Percentiles rank a stretch among this genome's conserved stretches.
Evolutionary conservation across 2,329 filamentous ascomycete species (phyloP).

Genomic region (Pseudogymnoascus sp.): DNA sequence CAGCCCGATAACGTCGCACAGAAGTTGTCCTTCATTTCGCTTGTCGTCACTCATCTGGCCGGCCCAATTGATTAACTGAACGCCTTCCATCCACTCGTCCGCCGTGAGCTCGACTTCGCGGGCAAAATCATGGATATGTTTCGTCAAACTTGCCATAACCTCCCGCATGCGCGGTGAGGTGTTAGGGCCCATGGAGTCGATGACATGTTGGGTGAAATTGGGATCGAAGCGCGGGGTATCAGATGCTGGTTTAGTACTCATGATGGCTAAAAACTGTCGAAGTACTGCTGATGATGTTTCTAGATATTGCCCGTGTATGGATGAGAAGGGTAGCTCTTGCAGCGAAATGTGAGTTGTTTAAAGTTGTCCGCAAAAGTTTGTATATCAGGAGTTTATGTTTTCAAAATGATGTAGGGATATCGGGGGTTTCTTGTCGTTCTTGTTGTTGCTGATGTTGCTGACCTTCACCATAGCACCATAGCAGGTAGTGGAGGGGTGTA

Average conservation of each 20-base stretch:
- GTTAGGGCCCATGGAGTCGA: conserved; percentile 53
- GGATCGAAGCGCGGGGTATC: conserved; percentile 31
- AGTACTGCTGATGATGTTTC: background rate
- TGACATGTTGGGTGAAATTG: conserved; percentile 51
- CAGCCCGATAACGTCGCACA: conserved; percentile 54
- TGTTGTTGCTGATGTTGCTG: background rate
- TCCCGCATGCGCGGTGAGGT: conserved; percentile 47
- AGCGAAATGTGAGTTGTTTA: background rate
- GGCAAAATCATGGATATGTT: conserved; percentile 50
- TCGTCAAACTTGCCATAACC: conserved; percentile 44
- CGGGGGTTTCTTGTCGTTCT: background rate
- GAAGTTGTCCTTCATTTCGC: conserved; percentile 54
- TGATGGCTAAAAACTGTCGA: background rate
- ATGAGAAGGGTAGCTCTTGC: background rate
- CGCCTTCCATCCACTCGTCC: conserved; percentile 49
- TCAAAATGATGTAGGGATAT: background rate
- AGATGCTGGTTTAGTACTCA: background rate
- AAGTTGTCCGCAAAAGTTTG: background rate
- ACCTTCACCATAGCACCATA: background rate
- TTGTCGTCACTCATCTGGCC: conserved; percentile 53
- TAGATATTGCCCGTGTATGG: background rate
- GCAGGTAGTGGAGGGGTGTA: background rate
- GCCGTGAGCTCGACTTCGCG: conserved; percentile 49
- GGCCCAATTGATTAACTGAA: conserved; percentile 50
- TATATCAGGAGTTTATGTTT: background rate